Conservation (phyloP, 257 asterid species). For the Oldenlandia corymbosa region DNA sequence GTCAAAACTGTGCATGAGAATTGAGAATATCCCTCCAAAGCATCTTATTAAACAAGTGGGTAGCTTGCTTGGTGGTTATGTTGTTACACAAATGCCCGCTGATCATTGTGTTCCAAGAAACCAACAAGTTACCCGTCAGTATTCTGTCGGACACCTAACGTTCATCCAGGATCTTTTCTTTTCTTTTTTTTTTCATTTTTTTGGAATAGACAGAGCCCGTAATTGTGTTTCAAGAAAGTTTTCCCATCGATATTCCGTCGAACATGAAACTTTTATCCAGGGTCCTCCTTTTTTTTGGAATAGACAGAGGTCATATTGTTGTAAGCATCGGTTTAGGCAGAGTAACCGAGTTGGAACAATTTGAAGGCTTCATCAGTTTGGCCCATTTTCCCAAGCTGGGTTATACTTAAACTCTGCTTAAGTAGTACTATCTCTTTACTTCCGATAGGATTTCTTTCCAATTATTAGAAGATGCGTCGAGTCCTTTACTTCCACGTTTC, state of each 20-base stretch:
- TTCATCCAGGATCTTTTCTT: constrained; percentile 24
- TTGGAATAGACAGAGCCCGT: constrained; percentile 36
- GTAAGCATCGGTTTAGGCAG: constrained; percentile 31
- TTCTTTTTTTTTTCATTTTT: no score
- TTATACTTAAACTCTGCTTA: constrained; percentile 26
- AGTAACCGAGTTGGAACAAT: constrained; percentile 20
- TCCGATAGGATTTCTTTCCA: no score
- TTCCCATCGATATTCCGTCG: constrained; percentile 16
- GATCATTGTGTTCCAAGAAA: constrained; percentile 36
- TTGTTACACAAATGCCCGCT: constrained; percentile 19
- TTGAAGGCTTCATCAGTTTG: constrained; percentile 27
- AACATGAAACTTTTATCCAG: constrained; percentile 24
- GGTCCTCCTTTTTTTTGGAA: constrained; percentile 28
- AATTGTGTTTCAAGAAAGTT: constrained; percentile 33
- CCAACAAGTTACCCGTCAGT: constrained; percentile 16
- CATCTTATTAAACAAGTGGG: constrained; percentile 35
- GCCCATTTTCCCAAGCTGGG: constrained; percentile 28
- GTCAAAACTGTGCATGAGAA: constrained; percentile 41
- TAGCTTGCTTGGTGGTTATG: constrained; percentile 23
- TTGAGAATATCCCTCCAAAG: constrained; percentile 29
- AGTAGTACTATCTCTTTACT: constrained; percentile 7
- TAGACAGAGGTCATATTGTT: constrained; percentile 37
- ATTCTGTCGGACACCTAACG: constrained; percentile 24
- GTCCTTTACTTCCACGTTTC: no score
- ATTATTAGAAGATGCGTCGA: no score